phyloP scores from a whole-genome alignment of 163 green algal genomes.

The Chlamydomonas reinhardtii region DNA sequence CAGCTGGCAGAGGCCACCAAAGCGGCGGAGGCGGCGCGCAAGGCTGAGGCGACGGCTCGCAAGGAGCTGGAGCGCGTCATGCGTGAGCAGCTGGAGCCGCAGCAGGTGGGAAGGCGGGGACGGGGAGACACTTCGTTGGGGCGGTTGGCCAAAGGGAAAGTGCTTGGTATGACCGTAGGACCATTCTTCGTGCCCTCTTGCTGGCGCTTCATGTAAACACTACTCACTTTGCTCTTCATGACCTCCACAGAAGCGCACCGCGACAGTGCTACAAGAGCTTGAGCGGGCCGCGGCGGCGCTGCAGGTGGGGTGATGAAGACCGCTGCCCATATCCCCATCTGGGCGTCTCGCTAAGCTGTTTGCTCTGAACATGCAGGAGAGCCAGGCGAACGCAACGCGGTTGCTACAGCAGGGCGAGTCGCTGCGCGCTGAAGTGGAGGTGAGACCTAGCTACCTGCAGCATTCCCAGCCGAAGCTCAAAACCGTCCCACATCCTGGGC shows the following conservation, averaged over 20 bases:
- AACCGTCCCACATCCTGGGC: neutral
- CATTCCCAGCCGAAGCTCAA: too few relatives aligned
- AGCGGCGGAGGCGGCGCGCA: slow-evolving; percentile 1
- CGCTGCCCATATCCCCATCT: too few relatives aligned
- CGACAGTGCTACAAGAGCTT: slow-evolving; percentile 50
- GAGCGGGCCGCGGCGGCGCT: slow-evolving; percentile 54
- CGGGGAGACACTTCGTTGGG: neutral
- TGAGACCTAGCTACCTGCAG: neutral
- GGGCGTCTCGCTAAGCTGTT: too few relatives aligned
- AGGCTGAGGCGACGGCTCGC: slow-evolving; percentile 20
- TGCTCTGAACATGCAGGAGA: neutral
- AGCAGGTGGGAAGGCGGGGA: slow-evolving; percentile 17
- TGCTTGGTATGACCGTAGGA: neutral
- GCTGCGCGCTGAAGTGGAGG: slow-evolving; percentile 25
- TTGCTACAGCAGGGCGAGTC: slow-evolving; percentile 34
- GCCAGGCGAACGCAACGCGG: slow-evolving; percentile 29
- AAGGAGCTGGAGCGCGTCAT: slow-evolving; percentile 45
- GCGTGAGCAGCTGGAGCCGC: slow-evolving; percentile 25
- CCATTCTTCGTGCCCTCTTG: too few relatives aligned
- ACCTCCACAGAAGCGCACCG: slow-evolving; percentile 4
- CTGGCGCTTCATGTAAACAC: too few relatives aligned
- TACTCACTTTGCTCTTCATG: too few relatives aligned
- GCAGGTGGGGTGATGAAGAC: neutral
- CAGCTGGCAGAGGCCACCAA: slow-evolving; percentile 33
- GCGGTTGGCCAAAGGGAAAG: slow-evolving; percentile 24